Evolutionary conservation across 352 stramenopile genomes (phyloP), one percentile per base, ranked within the genome.

Genomic region (Pythium aphanidermatum): DNA sequence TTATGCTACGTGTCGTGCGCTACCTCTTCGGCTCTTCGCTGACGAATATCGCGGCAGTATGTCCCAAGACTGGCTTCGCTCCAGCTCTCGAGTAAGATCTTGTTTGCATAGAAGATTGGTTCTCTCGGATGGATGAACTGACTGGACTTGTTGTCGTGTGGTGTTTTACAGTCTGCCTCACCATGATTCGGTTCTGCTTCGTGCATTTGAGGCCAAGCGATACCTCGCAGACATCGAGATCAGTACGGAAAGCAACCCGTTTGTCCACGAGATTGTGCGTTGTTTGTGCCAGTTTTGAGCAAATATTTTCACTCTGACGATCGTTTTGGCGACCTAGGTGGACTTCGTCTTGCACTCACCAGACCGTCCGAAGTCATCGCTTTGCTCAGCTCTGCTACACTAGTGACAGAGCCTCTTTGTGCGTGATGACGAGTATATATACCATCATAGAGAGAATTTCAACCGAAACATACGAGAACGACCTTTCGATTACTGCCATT

Each of bases 1-100:
- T 86, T 17, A 70, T 93, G 60, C 63, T 93, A 37, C 70, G 75
- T 10, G 60, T 77, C 27, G 88, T 87, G 30, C 74, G 81, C 26
- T 91, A 93, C 43, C 55, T 93, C 30, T 93, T 87, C 58, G 71
- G 64, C 25, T 59, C 65, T 11, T 60, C 54, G 35, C 36, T 65
- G 25, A 64, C 56, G 2, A 76, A 60, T 28, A 70, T 60, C n/a
- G 34, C 55, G 13, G 26, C 48, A 7, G 49, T 63, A 12, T 53
- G 44, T n/a, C 42, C 46, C 32, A 86, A 82, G 43, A 85, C 69
- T 2, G 71, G 67, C 0, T 92, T 90, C 50, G 80, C 80, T 5
- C 80, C 77, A 33, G 67, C 80, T 25, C 65, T 92, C 6, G 67
- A 83, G 75, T 92, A 56, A 31, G 45, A n/a, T n/a, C n/a, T 47